These are phyloP conservation scores for Venturia pyrina DNA, from an alignment of 2,329 filamentous ascomycete species.

Conservation along the genomic window DNA sequence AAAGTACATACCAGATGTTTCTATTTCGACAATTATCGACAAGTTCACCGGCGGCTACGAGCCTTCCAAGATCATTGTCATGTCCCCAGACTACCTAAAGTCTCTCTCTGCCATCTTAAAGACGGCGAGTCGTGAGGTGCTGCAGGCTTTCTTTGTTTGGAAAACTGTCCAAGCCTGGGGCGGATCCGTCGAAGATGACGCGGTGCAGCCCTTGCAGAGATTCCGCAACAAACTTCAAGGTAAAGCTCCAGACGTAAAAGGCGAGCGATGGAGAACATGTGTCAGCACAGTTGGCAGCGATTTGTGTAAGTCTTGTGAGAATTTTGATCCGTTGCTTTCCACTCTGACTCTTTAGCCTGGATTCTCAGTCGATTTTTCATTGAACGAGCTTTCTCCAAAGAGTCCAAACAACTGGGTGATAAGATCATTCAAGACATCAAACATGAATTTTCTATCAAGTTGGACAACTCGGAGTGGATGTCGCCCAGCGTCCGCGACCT, in stretches of 20 bases:
- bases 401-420: constrained; percentile 57
- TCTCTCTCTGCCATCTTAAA: constrained; percentile 47
- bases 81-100: constrained; percentile 50
- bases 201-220: constrained; percentile 47
- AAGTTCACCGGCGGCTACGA: constrained; percentile 40
- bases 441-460: constrained; percentile 51
- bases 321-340: neutral
- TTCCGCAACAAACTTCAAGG: constrained; percentile 53
- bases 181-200: constrained; percentile 46
- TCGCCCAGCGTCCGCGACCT: constrained; percentile 48
- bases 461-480: constrained; percentile 55
- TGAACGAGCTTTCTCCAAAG: constrained; percentile 55
- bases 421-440: constrained; percentile 64
- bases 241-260: constrained; percentile 49
- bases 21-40: constrained; percentile 42
- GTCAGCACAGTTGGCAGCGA: constrained; percentile 47
- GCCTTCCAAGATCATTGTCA: constrained; percentile 46
- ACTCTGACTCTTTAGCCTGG: constrained; percentile 33
- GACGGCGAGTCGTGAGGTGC: constrained; percentile 42
- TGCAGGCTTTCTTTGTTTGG: constrained; percentile 57
- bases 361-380: constrained; percentile 63
- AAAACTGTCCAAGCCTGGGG: constrained; percentile 48
- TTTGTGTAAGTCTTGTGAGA: constrained; percentile 30
- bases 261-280: constrained; percentile 59
- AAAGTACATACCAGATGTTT: constrained; percentile 46